phyloP scores from a whole-genome alignment of 1,284 basidiomycete genomes.

The Ustilago xerochloae region DNA sequence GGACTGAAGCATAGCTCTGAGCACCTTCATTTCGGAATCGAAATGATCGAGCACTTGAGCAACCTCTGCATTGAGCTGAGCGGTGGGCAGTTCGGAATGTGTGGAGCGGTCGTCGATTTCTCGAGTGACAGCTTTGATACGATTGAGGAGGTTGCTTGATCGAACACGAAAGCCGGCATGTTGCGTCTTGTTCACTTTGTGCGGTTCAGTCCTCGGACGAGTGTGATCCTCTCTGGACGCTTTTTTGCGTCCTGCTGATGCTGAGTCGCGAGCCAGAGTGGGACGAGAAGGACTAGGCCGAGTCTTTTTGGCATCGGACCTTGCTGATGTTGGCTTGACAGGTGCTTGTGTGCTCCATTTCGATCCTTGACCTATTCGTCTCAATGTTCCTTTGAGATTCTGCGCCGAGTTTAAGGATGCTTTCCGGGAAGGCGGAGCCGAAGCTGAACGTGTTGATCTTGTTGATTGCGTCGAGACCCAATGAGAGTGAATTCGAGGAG shows the following conservation, averaged over 20 bases:
- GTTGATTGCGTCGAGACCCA: slow-evolving; percentile 5
- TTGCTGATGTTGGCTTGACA: background rate
- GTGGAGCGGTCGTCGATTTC: background rate
- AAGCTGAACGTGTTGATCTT: background rate
- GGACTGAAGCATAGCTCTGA: slow-evolving; percentile 40
- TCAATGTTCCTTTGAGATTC: slow-evolving; percentile 21
- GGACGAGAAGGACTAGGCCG: too few relatives aligned
- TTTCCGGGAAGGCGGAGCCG: background rate
- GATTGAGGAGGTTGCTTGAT: slow-evolving; percentile 12
- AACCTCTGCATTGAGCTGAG: slow-evolving; percentile 14
- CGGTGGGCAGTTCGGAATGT: background rate
- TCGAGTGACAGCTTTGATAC: background rate
- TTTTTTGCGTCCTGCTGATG: too few relatives aligned
- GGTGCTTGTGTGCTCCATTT: slow-evolving; percentile 20
- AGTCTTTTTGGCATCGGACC: background rate
- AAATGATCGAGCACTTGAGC: slow-evolving; percentile 12
- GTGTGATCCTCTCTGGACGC: too few relatives aligned
- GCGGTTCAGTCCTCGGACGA: too few relatives aligned
- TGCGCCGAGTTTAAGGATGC: slow-evolving; percentile 15
- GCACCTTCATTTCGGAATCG: slow-evolving; percentile 34
- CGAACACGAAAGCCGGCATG: slow-evolving; percentile 24
- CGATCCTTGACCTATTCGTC: slow-evolving; percentile 13
- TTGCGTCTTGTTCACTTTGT: too few relatives aligned
- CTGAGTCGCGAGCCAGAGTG: background rate
- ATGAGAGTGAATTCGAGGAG: slow-evolving; percentile 15